Evolutionary conservation across 2,329 filamentous ascomycete species (phyloP), one percentile per base, ranked within the genome.

Genomic region (Colletotrichum zoysiae): DNA sequence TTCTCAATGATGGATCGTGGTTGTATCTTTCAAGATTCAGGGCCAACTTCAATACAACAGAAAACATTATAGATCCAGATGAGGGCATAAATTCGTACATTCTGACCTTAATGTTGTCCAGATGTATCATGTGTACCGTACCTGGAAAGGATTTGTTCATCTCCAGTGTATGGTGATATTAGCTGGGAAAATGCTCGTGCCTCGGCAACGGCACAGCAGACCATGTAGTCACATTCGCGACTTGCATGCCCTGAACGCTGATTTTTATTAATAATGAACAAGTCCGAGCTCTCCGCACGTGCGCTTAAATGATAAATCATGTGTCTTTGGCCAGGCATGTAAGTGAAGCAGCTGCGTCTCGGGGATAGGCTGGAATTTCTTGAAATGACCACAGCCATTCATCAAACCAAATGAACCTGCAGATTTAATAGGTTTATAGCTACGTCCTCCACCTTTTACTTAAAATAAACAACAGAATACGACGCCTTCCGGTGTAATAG

Each of bases 81-180:
- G 20, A 16, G 12, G 16, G 2, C 1, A 12, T 30, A 8, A 2
- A 3, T 3, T 44, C 7, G 42, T 3, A 44, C 42, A 18, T 7
- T 5, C 18, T 5, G 42, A 14, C 6, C 16, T 8, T 44, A 20
- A 0, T 44, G 20, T 20, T 20, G 5, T 44, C 5, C 7, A 18
- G 8, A 44, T 18, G n/a, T n/a, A n/a, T n/a, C n/a, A n/a, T n/a
- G 14, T n/a, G 12, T 3, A 46, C 18, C 44, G 2, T 20, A 46
- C 9, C 9, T 0, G 18, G 7, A 4, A 46, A 7, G 8, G 8
- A 8, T n/a, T 11, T n/a, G 4, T 4, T 4, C 1, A 3, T 4
- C 4, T 51, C 14, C 12, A 51, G 26, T 16, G 1, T 9, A 14
- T 30, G 14, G 16, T 16, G 23, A 30, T 8, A 30, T 26, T 26